A percentile compares a stretch with the other conserved stretches of the same genome.
These are phyloP conservation scores for Aspergillus pseudoglaucus DNA, from an alignment of 2,329 filamentous ascomycete species.

Conservation along the genomic window DNA sequence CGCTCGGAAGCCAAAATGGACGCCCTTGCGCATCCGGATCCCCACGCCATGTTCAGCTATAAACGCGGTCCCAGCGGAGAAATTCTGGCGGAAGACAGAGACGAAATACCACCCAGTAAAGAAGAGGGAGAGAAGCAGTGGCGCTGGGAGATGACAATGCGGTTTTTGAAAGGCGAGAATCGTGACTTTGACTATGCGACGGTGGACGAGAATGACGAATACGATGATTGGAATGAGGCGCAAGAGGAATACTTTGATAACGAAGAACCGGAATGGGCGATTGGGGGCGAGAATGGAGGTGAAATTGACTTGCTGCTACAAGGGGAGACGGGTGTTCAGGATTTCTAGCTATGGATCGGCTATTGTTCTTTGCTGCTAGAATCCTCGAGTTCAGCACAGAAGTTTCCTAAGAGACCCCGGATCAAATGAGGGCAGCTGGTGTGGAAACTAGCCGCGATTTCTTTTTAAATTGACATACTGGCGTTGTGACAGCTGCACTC, in stretches of 20 bases:
- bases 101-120: constrained; percentile 52
- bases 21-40: constrained; percentile 51
- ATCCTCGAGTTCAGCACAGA: neutral
- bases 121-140: constrained; percentile 64
- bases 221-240: constrained; percentile 59
- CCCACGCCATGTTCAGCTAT: constrained; percentile 46
- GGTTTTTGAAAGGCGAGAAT: constrained; percentile 70
- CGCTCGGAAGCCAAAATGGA: constrained; percentile 70
- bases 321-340: constrained; percentile 66
- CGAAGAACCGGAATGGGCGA: constrained; percentile 64
- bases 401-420: too few species aligned
- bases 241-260: constrained; percentile 76
- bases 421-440: too few species aligned
- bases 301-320: constrained; percentile 21
- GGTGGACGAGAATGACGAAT: constrained; percentile 67
- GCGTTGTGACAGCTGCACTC: too few species aligned
- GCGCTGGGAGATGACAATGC: constrained; percentile 63
- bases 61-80: constrained; percentile 47
- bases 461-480: too few species aligned
- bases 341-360: constrained; percentile 47
- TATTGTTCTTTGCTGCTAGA: neutral
- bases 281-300: constrained; percentile 37
- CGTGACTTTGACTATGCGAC: constrained; percentile 68
- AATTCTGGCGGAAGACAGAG: constrained; percentile 53
- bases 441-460: too few species aligned